Base-by-base conservation (phyloP, 164 flowering plant species). In the Protea cynaroides region DNA sequence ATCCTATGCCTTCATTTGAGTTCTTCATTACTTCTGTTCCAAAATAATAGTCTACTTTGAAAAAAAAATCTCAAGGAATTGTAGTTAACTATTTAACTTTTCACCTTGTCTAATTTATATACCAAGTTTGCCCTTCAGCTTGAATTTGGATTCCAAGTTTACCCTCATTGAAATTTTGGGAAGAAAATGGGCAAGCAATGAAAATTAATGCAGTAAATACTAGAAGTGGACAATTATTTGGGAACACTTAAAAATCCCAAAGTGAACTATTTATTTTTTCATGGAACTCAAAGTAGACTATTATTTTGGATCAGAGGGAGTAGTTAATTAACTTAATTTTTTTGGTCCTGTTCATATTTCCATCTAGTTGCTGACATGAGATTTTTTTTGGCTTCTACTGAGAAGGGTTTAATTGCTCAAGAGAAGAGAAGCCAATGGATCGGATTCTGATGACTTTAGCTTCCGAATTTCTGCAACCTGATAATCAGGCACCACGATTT, bases 381-480 rank as follows among this genome's bases (percentile, higher is more conserved):
- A 52, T 29, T 54, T 67, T 71, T 29, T 36, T 7, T 43, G 52
- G 19, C 36, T 63, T 65, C 36, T 65, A 68, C 63, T 22, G 49
- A 59, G 72, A 59, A 82, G 97, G 94, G 13, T 68, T 63, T 36
- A 70, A 75, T 65, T 90, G 91, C 76, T 71, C 82, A 44, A 76
- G 59, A 71, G 87, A 75, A 77, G 79, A 79, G 58, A 86, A 81
- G 69, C 77, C 82, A 18, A 76, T 75, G 61, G 87, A 91, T 75
- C 76, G 73, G 54, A 76, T 91, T 59, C 64, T 91, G 37, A 69
- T 81, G 79, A 62, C 80, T 49, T 64, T 86, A 58, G 79, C 85
- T 66, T 84, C 95, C 66, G 90, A 83, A 58, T 72, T 69, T 64
- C 36, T 78, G 69, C 87, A 76, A 65, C 65, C 76, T 63, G 88